A percentile compares a stretch with the other conserved stretches of the same genome.
Conservation (phyloP, 495 filamentous ascomycete genomes). For the Aspergillus mulundensis region DNA sequence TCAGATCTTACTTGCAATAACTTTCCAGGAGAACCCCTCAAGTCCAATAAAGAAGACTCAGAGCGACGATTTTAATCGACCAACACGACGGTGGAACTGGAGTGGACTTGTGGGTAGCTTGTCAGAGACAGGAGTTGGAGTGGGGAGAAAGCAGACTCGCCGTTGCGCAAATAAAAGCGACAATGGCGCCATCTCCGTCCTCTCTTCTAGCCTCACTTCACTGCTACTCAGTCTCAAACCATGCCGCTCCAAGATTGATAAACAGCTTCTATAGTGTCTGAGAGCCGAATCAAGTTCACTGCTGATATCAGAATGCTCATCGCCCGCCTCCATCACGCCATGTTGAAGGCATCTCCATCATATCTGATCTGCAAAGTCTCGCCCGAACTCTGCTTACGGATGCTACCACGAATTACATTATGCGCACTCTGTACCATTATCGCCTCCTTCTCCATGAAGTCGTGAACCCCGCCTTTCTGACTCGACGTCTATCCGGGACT, state of each 20-base stretch:
- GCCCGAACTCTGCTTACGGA: neutral
- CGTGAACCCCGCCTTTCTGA: constrained; percentile 4
- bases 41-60: neutral
- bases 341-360: neutral
- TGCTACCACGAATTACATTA: neutral
- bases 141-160: neutral
- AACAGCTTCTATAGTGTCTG: neutral
- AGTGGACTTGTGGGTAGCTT: neutral
- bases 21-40: too few species aligned
- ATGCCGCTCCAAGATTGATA: neutral
- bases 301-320: constrained; percentile 1
- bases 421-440: neutral
- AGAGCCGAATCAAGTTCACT: neutral
- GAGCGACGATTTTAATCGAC: neutral
- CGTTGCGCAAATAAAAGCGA: constrained; percentile 16
- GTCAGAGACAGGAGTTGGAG: neutral
- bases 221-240: neutral
- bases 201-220: neutral
- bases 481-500: neutral
- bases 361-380: constrained; percentile 7
- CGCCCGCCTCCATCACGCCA: constrained; percentile 9
- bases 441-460: neutral
- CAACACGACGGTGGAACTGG: neutral
- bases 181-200: constrained; percentile 19
- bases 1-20: neutral